Evolutionary conservation across 495 filamentous ascomycete species (phyloP), one percentile per base, ranked within the genome.

Genomic region (Penicillium tannophilum): DNA sequence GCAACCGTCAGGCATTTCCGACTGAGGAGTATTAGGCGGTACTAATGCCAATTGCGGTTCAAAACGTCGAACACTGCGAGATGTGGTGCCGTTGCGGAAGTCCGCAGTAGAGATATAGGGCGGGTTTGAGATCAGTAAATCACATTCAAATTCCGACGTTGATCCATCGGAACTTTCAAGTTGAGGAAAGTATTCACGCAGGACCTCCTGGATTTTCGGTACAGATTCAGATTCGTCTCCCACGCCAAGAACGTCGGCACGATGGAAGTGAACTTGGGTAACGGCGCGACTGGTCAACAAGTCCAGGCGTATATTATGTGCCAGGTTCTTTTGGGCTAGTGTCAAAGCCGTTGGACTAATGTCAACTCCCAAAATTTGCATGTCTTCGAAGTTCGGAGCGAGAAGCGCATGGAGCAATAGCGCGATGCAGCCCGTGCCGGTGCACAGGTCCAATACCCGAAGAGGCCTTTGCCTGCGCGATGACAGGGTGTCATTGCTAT

Each of bases 401-500:
- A 93, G 80, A 6, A 83, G 79, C 12, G 83, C 66, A 62, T 85
- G 72, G 0, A 96, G 76, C 9, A 90, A 84, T 9, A 97, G 83
- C 0, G 92, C 75, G 59, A 98, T 96, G 71, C 94, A 98, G 28
- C 94, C 94, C 17, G 90, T 90, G 4, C 94, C 94, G 0, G 90
- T 90, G 70, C 94, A 98, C 26, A 97, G 73, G 71, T 98, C 94
- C 2, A 97, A 66, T 23, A 97, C 79, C 30, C 79, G 81, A 7
- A 94, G 60, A 14, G 58, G 45, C 36, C 51, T 39, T 23, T 11
- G 2, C 16, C 24, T 20, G 4, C 11, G 12, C 3, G 56, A 16
- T 12, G 54, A 24, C 11, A 47, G 19, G 19, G 19, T 23, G 2
- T 53, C 16, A 36, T 59, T 26, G 39, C 35, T 30, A 30, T 46